phyloP scores from a whole-genome alignment of 192 early-diverging fungal species.

The Coemansia aciculifera region DNA sequence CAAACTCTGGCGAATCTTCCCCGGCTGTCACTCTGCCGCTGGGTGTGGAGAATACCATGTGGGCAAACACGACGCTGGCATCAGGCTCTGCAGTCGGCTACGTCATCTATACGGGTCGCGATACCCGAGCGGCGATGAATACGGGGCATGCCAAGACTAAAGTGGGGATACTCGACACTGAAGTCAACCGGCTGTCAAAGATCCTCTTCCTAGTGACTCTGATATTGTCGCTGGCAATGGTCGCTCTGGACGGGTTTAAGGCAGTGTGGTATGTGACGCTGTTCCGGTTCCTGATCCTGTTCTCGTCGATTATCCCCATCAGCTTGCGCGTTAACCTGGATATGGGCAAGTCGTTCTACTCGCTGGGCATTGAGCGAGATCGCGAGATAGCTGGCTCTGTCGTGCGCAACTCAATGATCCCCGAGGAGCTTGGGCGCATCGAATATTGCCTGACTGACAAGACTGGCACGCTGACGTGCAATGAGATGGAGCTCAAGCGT shows the following conservation, averaged over 20 bases:
- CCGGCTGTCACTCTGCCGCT: constrained; percentile 60
- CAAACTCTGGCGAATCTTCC: neutral
- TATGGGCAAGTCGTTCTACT: constrained; percentile 96
- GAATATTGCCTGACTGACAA: constrained; percentile 94
- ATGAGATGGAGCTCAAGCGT: constrained; percentile 96
- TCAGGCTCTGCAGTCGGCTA: constrained; percentile 86
- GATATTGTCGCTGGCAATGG: constrained; percentile 79
- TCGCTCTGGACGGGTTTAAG: constrained; percentile 84
- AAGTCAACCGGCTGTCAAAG: constrained; percentile 92
- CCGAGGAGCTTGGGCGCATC: constrained; percentile 93
- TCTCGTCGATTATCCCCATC: constrained; percentile 95
- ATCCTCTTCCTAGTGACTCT: constrained; percentile 87
- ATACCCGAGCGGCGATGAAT: constrained; percentile 96
- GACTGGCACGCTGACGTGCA: constrained; percentile 93
- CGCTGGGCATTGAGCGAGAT: constrained; percentile 85
- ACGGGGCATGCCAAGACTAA: constrained; percentile 90
- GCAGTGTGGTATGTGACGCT: constrained; percentile 90
- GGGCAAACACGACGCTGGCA: constrained; percentile 93
- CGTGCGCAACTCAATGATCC: constrained; percentile 91
- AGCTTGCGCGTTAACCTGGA: constrained; percentile 93
- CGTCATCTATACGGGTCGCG: constrained; percentile 88
- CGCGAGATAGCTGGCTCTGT: constrained; percentile 80
- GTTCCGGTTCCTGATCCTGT: constrained; percentile 92
- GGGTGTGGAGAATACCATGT: constrained; percentile 87
- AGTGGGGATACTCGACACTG: constrained; percentile 83